Base-by-base conservation (phyloP, 2,329 filamentous ascomycete species). In the Pseudonectria buxi region DNA sequence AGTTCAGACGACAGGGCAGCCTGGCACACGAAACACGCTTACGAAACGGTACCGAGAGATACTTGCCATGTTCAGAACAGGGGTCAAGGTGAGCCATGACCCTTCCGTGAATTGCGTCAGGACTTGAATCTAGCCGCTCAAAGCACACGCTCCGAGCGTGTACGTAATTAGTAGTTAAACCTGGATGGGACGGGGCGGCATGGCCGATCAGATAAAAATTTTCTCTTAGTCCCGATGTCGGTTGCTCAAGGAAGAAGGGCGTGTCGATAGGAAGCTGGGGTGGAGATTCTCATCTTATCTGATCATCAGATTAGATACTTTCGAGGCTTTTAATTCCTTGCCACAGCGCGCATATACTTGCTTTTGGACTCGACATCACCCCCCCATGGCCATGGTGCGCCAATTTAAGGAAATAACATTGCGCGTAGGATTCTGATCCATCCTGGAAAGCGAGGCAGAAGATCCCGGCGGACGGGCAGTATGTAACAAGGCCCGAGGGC, bases 271-370 rank as follows among this genome's bases (percentile, higher is more conserved):
- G n/a, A 33, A 18, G 29, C 26, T 22, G 15, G 10, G 24, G 26
- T 24, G 33, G 43, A 35, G 30, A 26, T 28, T 14, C 37, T 47
- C 53, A 65, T 65, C 62, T 65, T 62, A 65, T 65, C 62, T 56
- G 62, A 65, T 65, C 47, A 65, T 65, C 62, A 61, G 61, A 65
- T 65, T 62, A 65, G 56, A 62, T 63, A 54, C 40, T 27, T 42
- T 34, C 33, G 33, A 30, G 3, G 14, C 26, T 35, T 35, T 31
- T 29, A 16, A 12, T 46, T 38, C 24, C 28, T 25, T 24, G 37
- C 14, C 32, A 22, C 14, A 14, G 10, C 13, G 7, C 13, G 39
- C 26, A 26, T 22, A 28, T 22, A 9, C 18, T 6, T 22, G 18
- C 18, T n/a, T n/a, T n/a, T n/a, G n/a, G n/a, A n/a, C n/a, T n/a